phyloP scores from a whole-genome alignment of 305 asterid species.

The Fraxinus latifolia region DNA sequence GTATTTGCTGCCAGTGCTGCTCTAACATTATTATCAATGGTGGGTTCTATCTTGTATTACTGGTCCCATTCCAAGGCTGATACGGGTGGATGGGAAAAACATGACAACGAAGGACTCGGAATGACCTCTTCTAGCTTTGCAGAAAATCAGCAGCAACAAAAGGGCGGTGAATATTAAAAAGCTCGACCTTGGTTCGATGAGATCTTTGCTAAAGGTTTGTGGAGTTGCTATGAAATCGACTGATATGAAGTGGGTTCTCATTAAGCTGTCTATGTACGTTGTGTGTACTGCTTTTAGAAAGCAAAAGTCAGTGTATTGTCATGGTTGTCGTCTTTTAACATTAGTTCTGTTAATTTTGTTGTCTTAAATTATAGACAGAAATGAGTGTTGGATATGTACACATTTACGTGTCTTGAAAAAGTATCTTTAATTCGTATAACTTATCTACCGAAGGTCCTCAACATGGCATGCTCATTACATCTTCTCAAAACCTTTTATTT shows the following conservation, averaged over 20 bases:
- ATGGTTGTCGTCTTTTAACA: conserved; percentile 18
- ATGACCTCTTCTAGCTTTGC: conserved; percentile 48
- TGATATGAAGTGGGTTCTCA: conserved; percentile 16
- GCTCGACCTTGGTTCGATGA: conserved; percentile 15
- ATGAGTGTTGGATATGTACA: background rate
- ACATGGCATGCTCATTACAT: background rate
- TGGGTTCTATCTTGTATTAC: conserved; percentile 55
- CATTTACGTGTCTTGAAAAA: background rate
- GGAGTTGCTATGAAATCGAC: background rate
- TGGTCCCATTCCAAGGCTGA: conserved; percentile 83
- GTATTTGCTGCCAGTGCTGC: conserved; percentile 96
- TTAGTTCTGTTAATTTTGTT: background rate
- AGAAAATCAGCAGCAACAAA: conserved; percentile 45
- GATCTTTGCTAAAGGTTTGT: background rate
- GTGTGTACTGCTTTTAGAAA: conserved; percentile 19
- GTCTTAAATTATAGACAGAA: background rate
- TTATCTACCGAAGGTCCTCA: background rate
- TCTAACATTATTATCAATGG: conserved; percentile 58
- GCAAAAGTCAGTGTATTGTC: background rate
- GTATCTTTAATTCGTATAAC: background rate
- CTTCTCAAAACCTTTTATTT: background rate
- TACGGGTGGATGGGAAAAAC: conserved; percentile 92
- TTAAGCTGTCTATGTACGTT: background rate
- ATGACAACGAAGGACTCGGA: conserved; percentile 72
- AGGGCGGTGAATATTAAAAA: conserved; percentile 36